These are phyloP conservation scores for Aspergillus quadricinctus DNA, from an alignment of 2,329 filamentous ascomycete genomes.

Conservation along the genomic window DNA sequence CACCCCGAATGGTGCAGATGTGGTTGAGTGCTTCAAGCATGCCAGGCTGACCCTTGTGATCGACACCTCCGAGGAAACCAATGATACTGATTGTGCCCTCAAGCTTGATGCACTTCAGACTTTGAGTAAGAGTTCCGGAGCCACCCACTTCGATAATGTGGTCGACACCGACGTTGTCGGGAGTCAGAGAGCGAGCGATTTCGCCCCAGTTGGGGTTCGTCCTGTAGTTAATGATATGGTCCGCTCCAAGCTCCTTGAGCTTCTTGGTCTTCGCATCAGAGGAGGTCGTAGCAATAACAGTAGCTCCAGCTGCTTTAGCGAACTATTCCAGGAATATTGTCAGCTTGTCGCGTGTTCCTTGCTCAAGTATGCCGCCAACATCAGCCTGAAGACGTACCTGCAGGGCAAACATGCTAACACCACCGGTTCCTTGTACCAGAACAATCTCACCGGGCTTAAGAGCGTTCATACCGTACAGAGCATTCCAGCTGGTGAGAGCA, in stretches of 20 bases:
- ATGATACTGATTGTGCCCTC: slow-evolving; percentile 56
- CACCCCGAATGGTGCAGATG: slow-evolving; percentile 54
- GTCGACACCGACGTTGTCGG: slow-evolving; percentile 54
- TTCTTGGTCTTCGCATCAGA: slow-evolving; percentile 51
- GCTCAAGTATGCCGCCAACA: background rate
- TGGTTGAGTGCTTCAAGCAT: slow-evolving; percentile 49
- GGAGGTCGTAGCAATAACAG: slow-evolving; percentile 57
- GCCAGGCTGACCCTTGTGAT: slow-evolving; percentile 45
- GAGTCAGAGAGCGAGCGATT: slow-evolving; percentile 49
- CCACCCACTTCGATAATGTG: slow-evolving; percentile 65
- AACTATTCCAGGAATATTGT: slow-evolving; percentile 28
- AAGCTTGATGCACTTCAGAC: slow-evolving; percentile 50
- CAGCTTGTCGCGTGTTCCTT: background rate
- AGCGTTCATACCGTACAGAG: slow-evolving; percentile 54
- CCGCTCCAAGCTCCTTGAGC: slow-evolving; percentile 54
- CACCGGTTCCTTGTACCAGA: slow-evolving; percentile 58
- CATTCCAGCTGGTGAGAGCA: slow-evolving; percentile 63
- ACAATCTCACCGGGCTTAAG: slow-evolving; percentile 54
- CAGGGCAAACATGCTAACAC: slow-evolving; percentile 55
- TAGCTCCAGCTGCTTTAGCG: slow-evolving; percentile 49
- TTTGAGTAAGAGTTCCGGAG: slow-evolving; percentile 55
- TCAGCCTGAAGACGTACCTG: slow-evolving; percentile 33
- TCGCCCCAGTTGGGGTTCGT: slow-evolving; percentile 56
- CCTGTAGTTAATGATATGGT: slow-evolving; percentile 59
- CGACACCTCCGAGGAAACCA: slow-evolving; percentile 52